These are phyloP conservation scores for Triticum urartu DNA, from an alignment of 176 grass and related monocot genomes.

Conservation along the genomic window DNA sequence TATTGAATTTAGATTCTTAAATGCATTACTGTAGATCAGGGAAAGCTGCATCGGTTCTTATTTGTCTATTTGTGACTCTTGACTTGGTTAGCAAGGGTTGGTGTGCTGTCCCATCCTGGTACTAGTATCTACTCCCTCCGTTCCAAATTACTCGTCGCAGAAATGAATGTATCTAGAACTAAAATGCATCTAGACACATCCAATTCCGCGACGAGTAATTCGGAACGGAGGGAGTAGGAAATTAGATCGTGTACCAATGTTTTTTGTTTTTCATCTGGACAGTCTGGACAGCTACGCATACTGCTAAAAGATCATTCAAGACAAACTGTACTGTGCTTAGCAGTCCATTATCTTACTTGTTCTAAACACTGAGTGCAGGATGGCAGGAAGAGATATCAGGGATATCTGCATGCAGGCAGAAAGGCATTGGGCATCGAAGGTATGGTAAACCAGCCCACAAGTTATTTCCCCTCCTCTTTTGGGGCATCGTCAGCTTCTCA, in stretches of 20 bases:
- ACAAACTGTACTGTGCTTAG: background rate
- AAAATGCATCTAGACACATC: too few relatives aligned
- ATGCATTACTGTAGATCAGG: background rate
- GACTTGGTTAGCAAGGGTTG: background rate
- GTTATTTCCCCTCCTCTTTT: background rate
- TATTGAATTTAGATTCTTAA: conserved; percentile 16
- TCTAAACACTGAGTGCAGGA: conserved; percentile 57
- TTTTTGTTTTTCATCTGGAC: background rate
- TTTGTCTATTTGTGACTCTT: background rate
- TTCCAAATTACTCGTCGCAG: too few relatives aligned
- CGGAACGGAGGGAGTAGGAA: background rate
- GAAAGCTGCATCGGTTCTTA: conserved; percentile 1
- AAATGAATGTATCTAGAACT: too few relatives aligned
- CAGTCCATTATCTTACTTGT: background rate
- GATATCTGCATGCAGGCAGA: conserved; percentile 96
- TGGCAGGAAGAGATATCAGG: conserved; percentile 95
- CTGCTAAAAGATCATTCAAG: background rate
- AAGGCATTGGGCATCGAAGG: conserved; percentile 96
- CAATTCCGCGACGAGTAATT: too few relatives aligned
- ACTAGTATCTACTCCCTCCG: background rate
- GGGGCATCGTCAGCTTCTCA: background rate
- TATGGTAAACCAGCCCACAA: conserved; percentile 25
- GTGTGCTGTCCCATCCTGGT: background rate
- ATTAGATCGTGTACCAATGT: background rate
- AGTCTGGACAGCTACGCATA: background rate